Conservation (phyloP, 1,139 yeast genomes). For the Kodamaea arcana region DNA sequence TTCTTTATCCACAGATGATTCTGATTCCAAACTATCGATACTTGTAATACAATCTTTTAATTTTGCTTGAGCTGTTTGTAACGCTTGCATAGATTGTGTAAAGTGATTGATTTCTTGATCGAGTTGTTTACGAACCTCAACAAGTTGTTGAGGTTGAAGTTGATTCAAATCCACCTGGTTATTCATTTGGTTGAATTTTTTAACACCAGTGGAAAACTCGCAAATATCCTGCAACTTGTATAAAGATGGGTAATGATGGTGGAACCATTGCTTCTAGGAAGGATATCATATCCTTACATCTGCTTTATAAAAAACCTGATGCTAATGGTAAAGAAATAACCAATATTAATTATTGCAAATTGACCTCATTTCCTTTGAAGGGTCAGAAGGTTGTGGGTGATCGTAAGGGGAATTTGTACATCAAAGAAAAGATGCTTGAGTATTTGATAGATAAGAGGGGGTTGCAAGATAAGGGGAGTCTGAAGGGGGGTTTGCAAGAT, state of each 20-base stretch:
- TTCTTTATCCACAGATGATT: conserved; percentile 41
- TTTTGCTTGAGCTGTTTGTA: conserved; percentile 77
- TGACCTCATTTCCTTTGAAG: conserved; percentile 7
- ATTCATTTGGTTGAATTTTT: conserved; percentile 3
- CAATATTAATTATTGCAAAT: conserved; percentile 5
- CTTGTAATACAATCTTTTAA: conserved; percentile 78
- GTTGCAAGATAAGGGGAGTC: conserved; percentile 1
- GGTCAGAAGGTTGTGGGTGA: conserved; percentile 59
- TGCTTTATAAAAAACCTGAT: conserved; percentile 3
- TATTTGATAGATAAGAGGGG: conserved; percentile 41
- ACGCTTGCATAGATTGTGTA: conserved; percentile 77
- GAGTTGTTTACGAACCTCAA: conserved; percentile 77
- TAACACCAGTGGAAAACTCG: background rate
- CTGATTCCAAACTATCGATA: conserved; percentile 52
- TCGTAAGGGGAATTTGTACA: conserved; percentile 63
- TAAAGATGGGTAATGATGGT: conserved; percentile 47
- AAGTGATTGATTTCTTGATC: conserved; percentile 86
- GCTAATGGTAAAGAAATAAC: conserved; percentile 5
- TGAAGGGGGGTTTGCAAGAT: conserved; percentile 1
- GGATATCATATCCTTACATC: conserved; percentile 34
- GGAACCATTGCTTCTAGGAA: conserved; percentile 47
- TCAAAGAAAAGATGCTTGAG: conserved; percentile 64
- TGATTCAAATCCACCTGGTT: conserved; percentile 54
- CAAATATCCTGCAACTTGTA: background rate
- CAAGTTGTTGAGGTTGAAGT: conserved; percentile 77